phyloP scores from a whole-genome alignment of 768 basidiomycete species.

The Trametes cingulata region DNA sequence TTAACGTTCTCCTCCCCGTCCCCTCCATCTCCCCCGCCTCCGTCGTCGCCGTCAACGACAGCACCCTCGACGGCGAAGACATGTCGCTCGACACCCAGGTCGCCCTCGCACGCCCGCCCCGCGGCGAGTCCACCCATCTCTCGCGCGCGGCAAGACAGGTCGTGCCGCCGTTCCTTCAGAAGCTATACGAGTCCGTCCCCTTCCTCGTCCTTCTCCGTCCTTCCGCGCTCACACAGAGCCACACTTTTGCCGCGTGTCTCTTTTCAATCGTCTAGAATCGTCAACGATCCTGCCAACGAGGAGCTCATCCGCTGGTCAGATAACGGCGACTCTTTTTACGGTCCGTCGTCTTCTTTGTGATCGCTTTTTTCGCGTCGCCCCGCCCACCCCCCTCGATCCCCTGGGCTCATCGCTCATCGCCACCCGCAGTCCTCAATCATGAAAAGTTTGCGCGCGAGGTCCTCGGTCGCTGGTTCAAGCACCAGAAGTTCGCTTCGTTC shows the following conservation, averaged over 20 bases:
- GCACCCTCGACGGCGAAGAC: neutral
- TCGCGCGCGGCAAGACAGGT: slow-evolving; percentile 50
- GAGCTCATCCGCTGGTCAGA: slow-evolving; percentile 92
- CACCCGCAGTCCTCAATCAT: slow-evolving; percentile 75
- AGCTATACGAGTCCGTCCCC: slow-evolving; percentile 80
- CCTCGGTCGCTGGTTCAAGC: slow-evolving; percentile 95
- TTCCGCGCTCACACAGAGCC: slow-evolving; percentile 7
- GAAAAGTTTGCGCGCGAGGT: slow-evolving; percentile 89
- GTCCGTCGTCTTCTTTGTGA: slow-evolving; percentile 41
- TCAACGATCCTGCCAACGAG: slow-evolving; percentile 80
- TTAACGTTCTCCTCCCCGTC: neutral
- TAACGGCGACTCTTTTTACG: slow-evolving; percentile 89
- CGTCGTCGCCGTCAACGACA: neutral
- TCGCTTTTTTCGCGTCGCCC: neutral
- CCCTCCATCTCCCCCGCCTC: neutral
- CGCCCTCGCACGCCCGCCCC: slow-evolving; percentile 49
- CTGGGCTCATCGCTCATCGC: neutral
- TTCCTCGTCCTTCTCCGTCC: slow-evolving; percentile 6
- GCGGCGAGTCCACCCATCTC: slow-evolving; percentile 41
- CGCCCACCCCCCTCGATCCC: neutral
- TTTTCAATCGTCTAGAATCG: slow-evolving; percentile 63
- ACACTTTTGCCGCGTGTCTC: neutral
- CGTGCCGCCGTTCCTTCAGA: slow-evolving; percentile 88
- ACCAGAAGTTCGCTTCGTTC: slow-evolving; percentile 91
- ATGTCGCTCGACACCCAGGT: slow-evolving; percentile 60